These are phyloP conservation scores for Elsinoe perseae DNA, from an alignment of 2,329 filamentous ascomycete species.

Conservation along the genomic window DNA sequence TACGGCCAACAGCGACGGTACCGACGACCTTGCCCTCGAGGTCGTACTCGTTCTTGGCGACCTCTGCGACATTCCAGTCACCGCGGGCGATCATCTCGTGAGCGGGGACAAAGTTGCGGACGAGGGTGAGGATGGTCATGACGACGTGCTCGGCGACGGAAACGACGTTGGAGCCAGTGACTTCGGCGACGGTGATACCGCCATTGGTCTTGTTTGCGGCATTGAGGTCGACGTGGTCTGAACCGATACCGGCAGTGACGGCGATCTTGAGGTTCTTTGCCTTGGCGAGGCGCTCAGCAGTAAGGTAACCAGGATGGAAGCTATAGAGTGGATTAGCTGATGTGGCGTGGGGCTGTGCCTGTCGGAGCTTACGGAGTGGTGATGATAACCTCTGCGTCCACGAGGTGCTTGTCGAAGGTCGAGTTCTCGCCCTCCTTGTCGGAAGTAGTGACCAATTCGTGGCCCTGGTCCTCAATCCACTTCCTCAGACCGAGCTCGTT, in stretches of 20 bases:
- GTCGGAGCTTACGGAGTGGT: constrained; percentile 72
- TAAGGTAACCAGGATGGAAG: constrained; percentile 98
- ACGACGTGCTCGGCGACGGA: constrained; percentile 98
- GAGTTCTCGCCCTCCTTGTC: constrained; percentile 95
- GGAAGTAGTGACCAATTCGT: constrained; percentile 93
- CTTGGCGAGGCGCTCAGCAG: constrained; percentile 88
- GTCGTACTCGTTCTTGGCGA: constrained; percentile 97
- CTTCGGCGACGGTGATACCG: constrained; percentile 92
- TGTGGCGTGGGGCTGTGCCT: background rate
- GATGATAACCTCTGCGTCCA: constrained; percentile 97
- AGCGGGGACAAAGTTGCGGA: constrained; percentile 97
- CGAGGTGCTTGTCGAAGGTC: constrained; percentile 88
- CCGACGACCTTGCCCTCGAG: constrained; percentile 96
- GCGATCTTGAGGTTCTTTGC: constrained; percentile 99
- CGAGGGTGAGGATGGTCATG: constrained; percentile 94
- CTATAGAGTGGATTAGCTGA: constrained; percentile 38
- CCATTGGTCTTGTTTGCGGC: constrained; percentile 98
- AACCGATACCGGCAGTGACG: constrained; percentile 94
- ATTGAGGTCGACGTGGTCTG: constrained; percentile 95
- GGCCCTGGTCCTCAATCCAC: constrained; percentile 95
- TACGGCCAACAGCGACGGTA: constrained; percentile 93
- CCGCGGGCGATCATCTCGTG: constrained; percentile 86
- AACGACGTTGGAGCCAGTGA: constrained; percentile 96
- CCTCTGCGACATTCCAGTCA: constrained; percentile 91
- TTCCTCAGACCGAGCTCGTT: constrained; percentile 96